phyloP scores from a whole-genome alignment of 1,284 basidiomycete genomes.

The Sphaerobolus stellatus region DNA sequence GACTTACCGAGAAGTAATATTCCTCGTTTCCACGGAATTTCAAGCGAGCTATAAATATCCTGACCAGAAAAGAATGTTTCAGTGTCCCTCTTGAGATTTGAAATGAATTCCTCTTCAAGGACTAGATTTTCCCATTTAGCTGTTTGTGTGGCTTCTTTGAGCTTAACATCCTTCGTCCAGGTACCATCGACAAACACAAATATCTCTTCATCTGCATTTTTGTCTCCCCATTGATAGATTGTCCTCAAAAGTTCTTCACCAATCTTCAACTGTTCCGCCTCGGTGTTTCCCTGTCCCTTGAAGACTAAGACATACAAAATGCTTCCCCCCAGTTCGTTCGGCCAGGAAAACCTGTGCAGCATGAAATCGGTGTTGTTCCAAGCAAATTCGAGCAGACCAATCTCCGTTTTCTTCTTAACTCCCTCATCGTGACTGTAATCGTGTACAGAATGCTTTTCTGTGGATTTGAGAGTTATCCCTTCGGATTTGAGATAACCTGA shows the following conservation, averaged over 20 bases:
- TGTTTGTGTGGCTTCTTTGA: conserved; percentile 40
- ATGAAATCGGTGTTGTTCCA: conserved; percentile 18
- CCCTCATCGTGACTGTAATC: neutral
- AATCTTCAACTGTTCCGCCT: conserved; percentile 4
- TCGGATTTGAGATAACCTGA: conserved; percentile 18
- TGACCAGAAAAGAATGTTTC: conserved; percentile 42
- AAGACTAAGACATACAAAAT: conserved; percentile 25
- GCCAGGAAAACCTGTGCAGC: conserved; percentile 24
- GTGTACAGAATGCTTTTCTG: conserved; percentile 5
- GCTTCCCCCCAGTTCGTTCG: neutral
- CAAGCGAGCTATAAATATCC: conserved; percentile 39
- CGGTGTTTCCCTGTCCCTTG: conserved; percentile 14
- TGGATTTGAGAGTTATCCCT: conserved; percentile 6
- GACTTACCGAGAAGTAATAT: conserved; percentile 14
- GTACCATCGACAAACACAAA: conserved; percentile 38
- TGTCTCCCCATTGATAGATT: conserved; percentile 25
- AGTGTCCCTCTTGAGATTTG: conserved; percentile 37
- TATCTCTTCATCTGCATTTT: conserved; percentile 34
- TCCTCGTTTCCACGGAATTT: conserved; percentile 44
- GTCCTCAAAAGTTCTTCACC: conserved; percentile 31
- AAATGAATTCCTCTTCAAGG: conserved; percentile 40
- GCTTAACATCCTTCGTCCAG: conserved; percentile 36
- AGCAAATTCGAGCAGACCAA: conserved; percentile 14
- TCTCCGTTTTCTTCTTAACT: too few relatives aligned
- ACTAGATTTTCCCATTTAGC: conserved; percentile 40